phyloP scores from a whole-genome alignment of 345 rosid genomes.

The Reutealis trisperma region DNA sequence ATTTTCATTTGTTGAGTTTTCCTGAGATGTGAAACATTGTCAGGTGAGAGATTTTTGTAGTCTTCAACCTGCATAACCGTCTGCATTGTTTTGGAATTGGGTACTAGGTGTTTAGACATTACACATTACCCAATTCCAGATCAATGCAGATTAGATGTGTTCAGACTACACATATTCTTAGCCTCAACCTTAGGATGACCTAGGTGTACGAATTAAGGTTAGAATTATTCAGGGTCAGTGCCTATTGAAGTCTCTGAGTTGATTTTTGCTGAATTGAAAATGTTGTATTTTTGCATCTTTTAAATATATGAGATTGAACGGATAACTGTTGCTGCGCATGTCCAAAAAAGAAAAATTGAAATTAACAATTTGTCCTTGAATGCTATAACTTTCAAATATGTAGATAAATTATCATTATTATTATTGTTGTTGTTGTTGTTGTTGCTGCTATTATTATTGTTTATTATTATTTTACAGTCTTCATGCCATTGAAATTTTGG shows the following conservation, averaged over 20 bases:
- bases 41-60: not conserved
- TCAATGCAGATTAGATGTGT: no score
- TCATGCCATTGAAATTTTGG: not conserved
- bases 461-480: not conserved
- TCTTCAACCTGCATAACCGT: not conserved
- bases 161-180: not conserved
- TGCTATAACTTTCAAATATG: not conserved
- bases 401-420: not conserved
- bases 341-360: not conserved
- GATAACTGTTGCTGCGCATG: not conserved
- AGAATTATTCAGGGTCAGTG: not conserved
- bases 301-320: not conserved
- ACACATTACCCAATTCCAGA: no score
- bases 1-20: not conserved
- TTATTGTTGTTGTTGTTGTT: no score
- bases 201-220: not conserved
- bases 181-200: not conserved
- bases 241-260: not conserved
- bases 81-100: not conserved
- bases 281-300: not conserved
- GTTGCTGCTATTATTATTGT: not conserved
- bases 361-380: not conserved
- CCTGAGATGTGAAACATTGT: not conserved
- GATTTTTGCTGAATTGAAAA: not conserved
- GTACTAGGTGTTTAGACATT: no score